phyloP scores from a whole-genome alignment of 768 basidiomycete genomes.

The Lactifluus rugatus region DNA sequence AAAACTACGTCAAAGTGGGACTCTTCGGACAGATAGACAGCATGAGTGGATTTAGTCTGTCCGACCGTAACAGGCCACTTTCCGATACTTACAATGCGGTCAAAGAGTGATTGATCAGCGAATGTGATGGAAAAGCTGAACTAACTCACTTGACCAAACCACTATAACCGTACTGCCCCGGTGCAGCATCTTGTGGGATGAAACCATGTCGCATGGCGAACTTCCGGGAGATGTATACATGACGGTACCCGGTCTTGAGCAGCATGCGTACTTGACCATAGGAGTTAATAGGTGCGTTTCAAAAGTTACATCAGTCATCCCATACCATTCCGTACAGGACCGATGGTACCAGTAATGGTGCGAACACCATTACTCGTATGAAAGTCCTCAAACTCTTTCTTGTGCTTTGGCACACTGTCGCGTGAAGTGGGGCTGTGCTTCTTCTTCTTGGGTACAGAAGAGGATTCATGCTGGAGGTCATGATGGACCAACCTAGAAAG shows the following conservation, averaged over 20 bases:
- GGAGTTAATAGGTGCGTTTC: background rate
- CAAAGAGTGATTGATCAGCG: background rate
- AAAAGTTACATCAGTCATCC: conserved; percentile 4
- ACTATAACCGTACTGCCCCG: conserved; percentile 89
- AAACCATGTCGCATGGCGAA: conserved; percentile 86
- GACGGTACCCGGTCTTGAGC: conserved; percentile 80
- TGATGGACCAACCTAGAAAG: background rate
- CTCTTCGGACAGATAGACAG: conserved; percentile 88
- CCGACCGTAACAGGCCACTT: conserved; percentile 75
- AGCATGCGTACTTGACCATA: conserved; percentile 72
- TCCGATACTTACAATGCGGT: conserved; percentile 43
- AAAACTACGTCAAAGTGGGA: conserved; percentile 93
- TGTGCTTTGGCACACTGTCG: conserved; percentile 50
- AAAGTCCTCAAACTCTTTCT: conserved; percentile 75
- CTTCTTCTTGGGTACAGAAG: conserved; percentile 24
- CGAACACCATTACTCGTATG: conserved; percentile 88
- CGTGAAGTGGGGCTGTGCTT: conserved; percentile 26
- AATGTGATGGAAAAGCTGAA: background rate
- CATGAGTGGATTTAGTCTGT: conserved; percentile 30
- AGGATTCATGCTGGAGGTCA: conserved; percentile 24
- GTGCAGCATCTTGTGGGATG: conserved; percentile 76
- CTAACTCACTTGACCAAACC: conserved; percentile 56
- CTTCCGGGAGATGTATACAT: conserved; percentile 92
- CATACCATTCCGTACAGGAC: conserved; percentile 79
- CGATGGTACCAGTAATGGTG: conserved; percentile 85